Percentiles rank a stretch among this genome's conserved stretches.
Conservation (phyloP, 176 grass and related monocot genomes). For the Chloris gayana region DNA sequence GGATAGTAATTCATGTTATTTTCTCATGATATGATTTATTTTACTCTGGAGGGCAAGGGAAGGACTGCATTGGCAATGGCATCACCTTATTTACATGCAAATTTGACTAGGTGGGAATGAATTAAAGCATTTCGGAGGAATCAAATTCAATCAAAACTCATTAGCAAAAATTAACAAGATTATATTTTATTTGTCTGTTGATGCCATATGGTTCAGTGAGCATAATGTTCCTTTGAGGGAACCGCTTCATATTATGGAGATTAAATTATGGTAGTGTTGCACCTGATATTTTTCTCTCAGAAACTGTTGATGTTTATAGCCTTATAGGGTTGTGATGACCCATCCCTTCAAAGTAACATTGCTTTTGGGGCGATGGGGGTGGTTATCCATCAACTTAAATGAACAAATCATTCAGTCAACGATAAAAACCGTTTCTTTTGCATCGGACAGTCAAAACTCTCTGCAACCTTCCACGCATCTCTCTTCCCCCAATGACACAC, state of each 20-base stretch:
- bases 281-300: slow-evolving; percentile 19
- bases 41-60: neutral
- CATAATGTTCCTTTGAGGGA: neutral
- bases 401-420: neutral
- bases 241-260: neutral
- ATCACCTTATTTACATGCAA: slow-evolving; percentile 15
- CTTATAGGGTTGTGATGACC: neutral
- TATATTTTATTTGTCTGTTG: neutral
- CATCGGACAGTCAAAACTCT: neutral
- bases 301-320: neutral
- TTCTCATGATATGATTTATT: neutral
- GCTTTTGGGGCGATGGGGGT: neutral
- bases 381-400: neutral
- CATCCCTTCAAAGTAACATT: neutral
- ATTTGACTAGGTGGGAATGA: neutral
- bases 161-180: neutral
- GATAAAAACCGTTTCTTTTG: neutral
- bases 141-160: neutral
- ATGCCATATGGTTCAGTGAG: neutral
- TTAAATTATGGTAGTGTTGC: neutral
- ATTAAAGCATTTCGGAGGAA: neutral
- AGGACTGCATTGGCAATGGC: neutral
- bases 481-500: neutral
- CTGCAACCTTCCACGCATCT: neutral
- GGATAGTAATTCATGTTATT: slow-evolving; percentile 5